Conservation (phyloP, 768 basidiomycete genomes). For the Lactarius indigo region DNA sequence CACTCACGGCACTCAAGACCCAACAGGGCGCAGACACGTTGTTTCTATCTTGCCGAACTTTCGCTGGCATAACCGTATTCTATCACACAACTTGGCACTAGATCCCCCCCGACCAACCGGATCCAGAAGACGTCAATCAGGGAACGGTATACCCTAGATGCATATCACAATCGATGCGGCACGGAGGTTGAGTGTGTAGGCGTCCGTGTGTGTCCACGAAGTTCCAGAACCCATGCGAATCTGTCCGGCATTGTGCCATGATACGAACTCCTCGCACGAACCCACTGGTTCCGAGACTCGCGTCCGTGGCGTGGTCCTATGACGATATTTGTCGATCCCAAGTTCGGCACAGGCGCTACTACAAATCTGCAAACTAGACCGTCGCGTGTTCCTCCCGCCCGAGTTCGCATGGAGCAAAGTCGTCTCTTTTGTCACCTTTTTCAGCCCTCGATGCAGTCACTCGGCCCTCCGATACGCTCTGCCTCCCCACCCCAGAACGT, state of each 20-base stretch:
- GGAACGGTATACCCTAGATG: not conserved
- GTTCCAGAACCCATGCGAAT: not conserved
- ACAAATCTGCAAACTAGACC: not conserved
- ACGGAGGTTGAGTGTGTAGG: not conserved
- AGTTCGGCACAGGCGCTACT: not conserved
- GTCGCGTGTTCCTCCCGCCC: not conserved
- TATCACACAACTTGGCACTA: not conserved
- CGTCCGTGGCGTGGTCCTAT: not conserved
- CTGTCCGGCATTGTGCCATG: not conserved
- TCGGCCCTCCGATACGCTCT: not conserved
- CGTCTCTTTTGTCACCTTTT: not conserved
- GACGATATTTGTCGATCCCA: not conserved
- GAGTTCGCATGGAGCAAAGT: not conserved
- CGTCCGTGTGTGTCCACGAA: not conserved
- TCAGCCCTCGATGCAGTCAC: not conserved
- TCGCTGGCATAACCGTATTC: not conserved
- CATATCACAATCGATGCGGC: not conserved
- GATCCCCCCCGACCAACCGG: not conserved
- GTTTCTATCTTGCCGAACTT: not conserved
- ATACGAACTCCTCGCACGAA: not conserved
- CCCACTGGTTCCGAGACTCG: not conserved
- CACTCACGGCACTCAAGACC: not conserved
- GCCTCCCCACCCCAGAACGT: not conserved
- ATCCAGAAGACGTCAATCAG: not conserved
- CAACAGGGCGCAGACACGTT: not conserved